Conservation (phyloP, 441 rosid species). For the Brassica hybrid region DNA sequence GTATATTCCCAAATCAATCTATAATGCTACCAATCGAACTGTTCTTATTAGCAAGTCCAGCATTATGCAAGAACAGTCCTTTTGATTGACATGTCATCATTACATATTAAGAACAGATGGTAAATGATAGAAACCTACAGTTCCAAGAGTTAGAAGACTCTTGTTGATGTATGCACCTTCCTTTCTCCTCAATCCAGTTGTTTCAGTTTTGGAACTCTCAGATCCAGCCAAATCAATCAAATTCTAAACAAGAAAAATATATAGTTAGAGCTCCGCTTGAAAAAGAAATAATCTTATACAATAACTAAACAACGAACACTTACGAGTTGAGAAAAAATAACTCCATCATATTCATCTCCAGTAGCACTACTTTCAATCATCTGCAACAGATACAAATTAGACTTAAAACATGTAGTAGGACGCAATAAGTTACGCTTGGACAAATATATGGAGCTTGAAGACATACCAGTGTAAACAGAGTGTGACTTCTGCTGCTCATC, state of each 20-base stretch:
- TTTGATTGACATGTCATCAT: conserved; percentile 3
- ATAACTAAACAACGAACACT: conserved; percentile 39
- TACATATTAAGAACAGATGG: neutral
- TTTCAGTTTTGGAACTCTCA: conserved; percentile 99
- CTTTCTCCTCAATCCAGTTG: conserved; percentile 95
- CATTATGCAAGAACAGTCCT: neutral
- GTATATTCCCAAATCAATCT: neutral
- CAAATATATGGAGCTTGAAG: neutral
- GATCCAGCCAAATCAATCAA: conserved; percentile 99
- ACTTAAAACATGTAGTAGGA: conserved; percentile 16
- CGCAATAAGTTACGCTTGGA: neutral
- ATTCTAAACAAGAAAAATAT: conserved; percentile 61
- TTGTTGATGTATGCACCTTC: conserved; percentile 99
- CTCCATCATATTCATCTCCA: conserved; percentile 99
- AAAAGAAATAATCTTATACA: conserved; percentile 27
- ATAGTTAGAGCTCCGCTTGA: conserved; percentile 9
- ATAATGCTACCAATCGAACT: neutral
- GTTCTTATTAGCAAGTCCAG: neutral
- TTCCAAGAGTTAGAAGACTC: conserved; percentile 99
- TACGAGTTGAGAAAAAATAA: conserved; percentile 98
- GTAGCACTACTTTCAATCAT: conserved; percentile 97
- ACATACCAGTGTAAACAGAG: conserved; percentile 91
- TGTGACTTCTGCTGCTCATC: conserved; percentile 98
- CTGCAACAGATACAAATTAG: conserved; percentile 54
- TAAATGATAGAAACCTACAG: conserved; percentile 61